These are phyloP conservation scores for Dryadomyces sulphureus DNA, from an alignment of 2,329 filamentous ascomycete genomes.

Conservation along the genomic window DNA sequence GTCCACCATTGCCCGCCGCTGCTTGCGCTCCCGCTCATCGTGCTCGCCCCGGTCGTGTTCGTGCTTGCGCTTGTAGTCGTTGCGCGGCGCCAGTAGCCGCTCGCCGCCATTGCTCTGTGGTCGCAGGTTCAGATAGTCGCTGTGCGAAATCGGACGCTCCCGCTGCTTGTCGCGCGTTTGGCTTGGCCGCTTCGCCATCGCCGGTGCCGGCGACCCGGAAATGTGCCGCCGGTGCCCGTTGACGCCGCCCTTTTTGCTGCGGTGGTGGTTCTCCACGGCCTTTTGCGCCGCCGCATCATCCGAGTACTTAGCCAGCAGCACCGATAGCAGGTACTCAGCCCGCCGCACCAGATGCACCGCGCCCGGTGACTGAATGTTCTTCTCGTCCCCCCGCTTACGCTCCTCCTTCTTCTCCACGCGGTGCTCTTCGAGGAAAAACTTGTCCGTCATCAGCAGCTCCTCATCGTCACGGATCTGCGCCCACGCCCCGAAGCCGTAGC, in stretches of 20 bases:
- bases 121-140: slow-evolving; percentile 12
- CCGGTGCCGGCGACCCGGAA: slow-evolving; percentile 50
- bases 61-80: slow-evolving; percentile 48
- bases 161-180: slow-evolving; percentile 30
- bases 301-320: slow-evolving; percentile 73
- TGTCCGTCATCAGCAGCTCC: slow-evolving; percentile 73
- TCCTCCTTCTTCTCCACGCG: slow-evolving; percentile 97
- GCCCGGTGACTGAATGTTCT: slow-evolving; percentile 82
- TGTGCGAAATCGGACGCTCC: slow-evolving; percentile 22
- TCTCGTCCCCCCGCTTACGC: slow-evolving; percentile 62
- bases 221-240: slow-evolving; percentile 48
- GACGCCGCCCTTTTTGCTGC: slow-evolving; percentile 71
- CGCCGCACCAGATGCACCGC: slow-evolving; percentile 92
- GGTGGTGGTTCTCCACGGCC: slow-evolving; percentile 81
- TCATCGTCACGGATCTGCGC: slow-evolving; percentile 81
- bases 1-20: slow-evolving; percentile 22
- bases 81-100: slow-evolving; percentile 24
- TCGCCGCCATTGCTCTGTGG: slow-evolving; percentile 25
- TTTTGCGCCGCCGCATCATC: slow-evolving; percentile 62
- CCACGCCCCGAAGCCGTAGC: slow-evolving; percentile 94
- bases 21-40: slow-evolving; percentile 33
- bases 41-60: slow-evolving; percentile 35
- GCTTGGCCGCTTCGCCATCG: slow-evolving; percentile 28
- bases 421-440: slow-evolving; percentile 93
- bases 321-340: slow-evolving; percentile 89